These are phyloP conservation scores for Pittosporum tobira DNA, from an alignment of 129 eudicot species.

Conservation along the genomic window DNA sequence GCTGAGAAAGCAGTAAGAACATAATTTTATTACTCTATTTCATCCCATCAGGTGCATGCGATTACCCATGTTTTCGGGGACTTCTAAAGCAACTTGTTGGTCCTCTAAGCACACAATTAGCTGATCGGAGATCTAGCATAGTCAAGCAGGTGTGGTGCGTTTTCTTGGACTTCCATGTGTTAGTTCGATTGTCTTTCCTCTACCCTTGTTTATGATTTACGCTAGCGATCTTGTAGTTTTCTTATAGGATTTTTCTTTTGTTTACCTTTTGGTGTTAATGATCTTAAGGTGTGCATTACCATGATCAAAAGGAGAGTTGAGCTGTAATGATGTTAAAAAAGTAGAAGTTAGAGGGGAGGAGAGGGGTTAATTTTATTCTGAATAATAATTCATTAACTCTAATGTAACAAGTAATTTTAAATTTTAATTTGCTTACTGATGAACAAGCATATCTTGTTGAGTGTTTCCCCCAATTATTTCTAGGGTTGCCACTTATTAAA, in stretches of 20 bases:
- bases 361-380: neutral
- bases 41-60: slow-evolving; percentile 65
- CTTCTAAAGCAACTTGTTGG: slow-evolving; percentile 91
- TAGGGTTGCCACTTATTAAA: slow-evolving; percentile 84
- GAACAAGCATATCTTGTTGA: slow-evolving; percentile 1
- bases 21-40: slow-evolving; percentile 14
- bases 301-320: too few species aligned
- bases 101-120: slow-evolving; percentile 80
- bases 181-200: neutral
- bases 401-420: neutral
- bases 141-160: slow-evolving; percentile 72
- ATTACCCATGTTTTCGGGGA: slow-evolving; percentile 86
- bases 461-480: slow-evolving; percentile 10
- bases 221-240: neutral
- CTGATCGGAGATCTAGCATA: slow-evolving; percentile 94
- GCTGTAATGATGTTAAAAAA: too few species aligned
- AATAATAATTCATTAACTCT: too few species aligned
- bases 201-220: neutral
- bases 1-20: neutral
- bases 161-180: neutral
- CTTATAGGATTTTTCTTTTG: too few species aligned
- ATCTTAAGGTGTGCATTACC: too few species aligned
- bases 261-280: too few species aligned
- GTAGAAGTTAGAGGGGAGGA: too few species aligned
- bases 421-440: neutral